Evolutionary conservation across 1,284 basidiomycete species (phyloP), one percentile per base, ranked within the genome.

Genomic region (Leccinum subspadiceum): DNA sequence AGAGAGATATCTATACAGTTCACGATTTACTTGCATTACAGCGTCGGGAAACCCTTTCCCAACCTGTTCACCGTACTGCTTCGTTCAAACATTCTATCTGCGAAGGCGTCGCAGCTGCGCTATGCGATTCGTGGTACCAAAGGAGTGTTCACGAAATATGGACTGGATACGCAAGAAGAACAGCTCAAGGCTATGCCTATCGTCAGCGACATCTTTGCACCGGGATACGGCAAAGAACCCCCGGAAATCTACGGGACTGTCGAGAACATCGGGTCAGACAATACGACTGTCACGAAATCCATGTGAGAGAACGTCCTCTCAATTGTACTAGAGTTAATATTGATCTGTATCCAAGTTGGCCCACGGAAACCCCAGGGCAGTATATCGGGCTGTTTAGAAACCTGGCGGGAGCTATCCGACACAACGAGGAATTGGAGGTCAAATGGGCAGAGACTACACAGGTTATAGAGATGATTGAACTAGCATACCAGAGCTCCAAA

Each of bases 81-180:
- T 52, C 82, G 87, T 56, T 86, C 85, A 8, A 83, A 87, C 60
- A 85, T 87, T 59, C 78, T 94, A 33, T 90, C 90, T 8, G 84
- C 84, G 12, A 79, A 84, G 44, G 75, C 81, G 2, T 78, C 77
- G 2, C 93, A 94, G 71, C 73, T 87, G 22, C 85, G 92, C 24
- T 95, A 85, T 73, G 72, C 84, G 54, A 83, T 87, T 58, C 82
- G 85, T 50, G 90, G 92, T 17, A 85, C 84, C 22, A 80, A 81
- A 63, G 93, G 90, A 33, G 83, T 84, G 2, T 94, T 83, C 72
- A 76, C 81, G 62, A 95, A 96, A 74, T 84, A 81, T 68, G 92
- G 91, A 2, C 73, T 93, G 46, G 92, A 94, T 72, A 77, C 85
- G 2, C 92, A 94, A 70, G 93, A 94, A 74, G 85, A 85, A 61